A percentile compares a stretch with the other conserved stretches of the same genome.
Evolutionary conservation across 2,329 filamentous ascomycete genomes (phyloP).

Genomic region (Graphiopsis chlorocephala): DNA sequence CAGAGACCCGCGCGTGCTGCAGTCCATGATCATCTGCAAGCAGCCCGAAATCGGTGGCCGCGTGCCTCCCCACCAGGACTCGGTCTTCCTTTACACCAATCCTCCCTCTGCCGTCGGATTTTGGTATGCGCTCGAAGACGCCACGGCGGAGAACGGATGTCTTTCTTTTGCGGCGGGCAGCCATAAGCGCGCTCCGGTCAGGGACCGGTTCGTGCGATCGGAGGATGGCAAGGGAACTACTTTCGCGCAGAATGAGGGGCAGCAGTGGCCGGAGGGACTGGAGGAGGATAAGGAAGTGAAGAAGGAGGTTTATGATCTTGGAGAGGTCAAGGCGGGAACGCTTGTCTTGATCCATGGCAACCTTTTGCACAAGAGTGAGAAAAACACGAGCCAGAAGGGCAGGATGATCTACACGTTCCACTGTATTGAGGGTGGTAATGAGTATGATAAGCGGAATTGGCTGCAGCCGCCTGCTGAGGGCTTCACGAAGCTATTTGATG

Average conservation of each 20-base stretch:
- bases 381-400: conserved; percentile 80
- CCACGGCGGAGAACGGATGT: conserved; percentile 81
- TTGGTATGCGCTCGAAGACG: conserved; percentile 97
- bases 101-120: conserved; percentile 88
- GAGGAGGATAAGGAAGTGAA: conserved; percentile 39
- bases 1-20: conserved; percentile 71
- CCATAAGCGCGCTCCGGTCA: conserved; percentile 70
- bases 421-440: conserved; percentile 78
- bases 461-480: conserved; percentile 78
- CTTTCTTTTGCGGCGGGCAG: conserved; percentile 81
- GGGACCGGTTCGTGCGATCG: conserved; percentile 70
- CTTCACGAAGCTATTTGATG: conserved; percentile 50
- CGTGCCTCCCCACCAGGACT: conserved; percentile 89
- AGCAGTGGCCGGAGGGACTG: conserved; percentile 47
- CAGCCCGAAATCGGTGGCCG: conserved; percentile 93
- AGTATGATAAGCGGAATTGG: conserved; percentile 89
- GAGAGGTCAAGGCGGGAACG: conserved; percentile 86
- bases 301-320: conserved; percentile 66
- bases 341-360: conserved; percentile 95
- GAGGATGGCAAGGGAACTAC: conserved; percentile 56
- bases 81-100: conserved; percentile 85
- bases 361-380: conserved; percentile 92
- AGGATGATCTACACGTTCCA: conserved; percentile 98
- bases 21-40: conserved; percentile 99
- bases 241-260: conserved; percentile 62